Percentiles rank a stretch among this genome's conserved stretches.
phyloP scores from a whole-genome alignment of 805 yeast genomes.

The Candida orba region DNA sequence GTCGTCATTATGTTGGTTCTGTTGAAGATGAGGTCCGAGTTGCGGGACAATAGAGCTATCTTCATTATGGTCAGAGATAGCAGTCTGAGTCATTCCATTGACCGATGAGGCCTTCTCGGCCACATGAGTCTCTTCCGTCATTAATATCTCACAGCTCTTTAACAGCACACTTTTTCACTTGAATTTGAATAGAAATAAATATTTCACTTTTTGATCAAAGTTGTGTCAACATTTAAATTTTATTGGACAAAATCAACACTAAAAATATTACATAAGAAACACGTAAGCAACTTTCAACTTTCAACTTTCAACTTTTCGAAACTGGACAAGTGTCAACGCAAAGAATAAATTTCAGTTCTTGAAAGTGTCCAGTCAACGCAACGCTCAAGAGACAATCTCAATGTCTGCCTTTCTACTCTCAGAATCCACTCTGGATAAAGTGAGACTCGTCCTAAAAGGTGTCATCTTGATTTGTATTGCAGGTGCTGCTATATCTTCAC shows the following conservation, averaged over 20 bases:
- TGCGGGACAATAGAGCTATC: not conserved
- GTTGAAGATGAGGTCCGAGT: not conserved
- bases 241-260: not conserved
- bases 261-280: not conserved
- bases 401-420: slow-evolving; percentile 7
- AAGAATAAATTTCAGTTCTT: too few species aligned
- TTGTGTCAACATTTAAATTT: too few species aligned
- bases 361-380: too few species aligned
- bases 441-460: slow-evolving; percentile 38
- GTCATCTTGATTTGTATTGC: slow-evolving; percentile 70
- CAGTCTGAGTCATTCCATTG: not conserved
- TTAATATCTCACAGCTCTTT: too few species aligned
- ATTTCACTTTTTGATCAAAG: too few species aligned
- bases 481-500: slow-evolving; percentile 86
- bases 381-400: not conserved
- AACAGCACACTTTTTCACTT: too few species aligned
- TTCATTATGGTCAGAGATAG: not conserved
- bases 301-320: not conserved
- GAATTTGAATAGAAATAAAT: too few species aligned
- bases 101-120: too few species aligned
- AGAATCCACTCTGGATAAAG: slow-evolving; percentile 16
- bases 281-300: not conserved
- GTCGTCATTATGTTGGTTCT: not conserved
- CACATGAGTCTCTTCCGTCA: too few species aligned
- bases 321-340: not conserved